A percentile compares a stretch with the other conserved stretches of the same genome.
These are phyloP conservation scores for Vitis rotundifolia DNA, from an alignment of 164 flowering plant species.

Conservation along the genomic window DNA sequence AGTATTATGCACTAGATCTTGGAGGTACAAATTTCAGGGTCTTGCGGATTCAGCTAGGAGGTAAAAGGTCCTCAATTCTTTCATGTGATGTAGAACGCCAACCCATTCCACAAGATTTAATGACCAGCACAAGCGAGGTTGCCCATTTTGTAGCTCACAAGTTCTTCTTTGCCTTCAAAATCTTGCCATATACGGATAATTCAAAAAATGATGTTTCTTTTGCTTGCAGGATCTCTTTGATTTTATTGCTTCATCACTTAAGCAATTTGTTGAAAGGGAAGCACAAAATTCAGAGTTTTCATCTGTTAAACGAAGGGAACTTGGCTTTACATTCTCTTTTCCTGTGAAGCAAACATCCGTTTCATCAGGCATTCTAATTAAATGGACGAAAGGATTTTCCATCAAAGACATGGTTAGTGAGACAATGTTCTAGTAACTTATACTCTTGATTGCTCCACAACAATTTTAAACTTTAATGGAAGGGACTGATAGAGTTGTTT, in stretches of 20 bases:
- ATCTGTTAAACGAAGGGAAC: slow-evolving; percentile 47
- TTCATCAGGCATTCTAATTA: slow-evolving; percentile 73
- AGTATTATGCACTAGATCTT: slow-evolving; percentile 78
- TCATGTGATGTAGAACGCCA: slow-evolving; percentile 54
- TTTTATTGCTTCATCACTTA: slow-evolving; percentile 66
- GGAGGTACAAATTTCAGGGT: slow-evolving; percentile 95
- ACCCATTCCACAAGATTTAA: slow-evolving; percentile 68
- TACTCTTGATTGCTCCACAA: background rate
- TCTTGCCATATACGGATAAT: background rate
- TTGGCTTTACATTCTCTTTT: slow-evolving; percentile 94
- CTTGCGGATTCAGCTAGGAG: slow-evolving; percentile 75
- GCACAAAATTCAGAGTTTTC: slow-evolving; percentile 33
- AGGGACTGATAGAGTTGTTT: background rate
- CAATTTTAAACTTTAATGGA: background rate
- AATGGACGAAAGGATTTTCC: slow-evolving; percentile 91
- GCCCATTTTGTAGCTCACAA: background rate
- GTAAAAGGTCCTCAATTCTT: slow-evolving; percentile 46
- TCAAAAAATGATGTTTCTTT: slow-evolving; percentile 2
- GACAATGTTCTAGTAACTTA: background rate
- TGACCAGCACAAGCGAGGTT: slow-evolving; percentile 86
- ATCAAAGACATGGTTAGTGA: slow-evolving; percentile 74
- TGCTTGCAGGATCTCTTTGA: slow-evolving; percentile 78
- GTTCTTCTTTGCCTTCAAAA: background rate
- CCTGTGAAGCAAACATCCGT: slow-evolving; percentile 78
- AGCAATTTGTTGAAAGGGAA: slow-evolving; percentile 70